These are phyloP conservation scores for Metarhizium sp. DNA, from an alignment of 2,329 filamentous ascomycete species.

Conservation along the genomic window DNA sequence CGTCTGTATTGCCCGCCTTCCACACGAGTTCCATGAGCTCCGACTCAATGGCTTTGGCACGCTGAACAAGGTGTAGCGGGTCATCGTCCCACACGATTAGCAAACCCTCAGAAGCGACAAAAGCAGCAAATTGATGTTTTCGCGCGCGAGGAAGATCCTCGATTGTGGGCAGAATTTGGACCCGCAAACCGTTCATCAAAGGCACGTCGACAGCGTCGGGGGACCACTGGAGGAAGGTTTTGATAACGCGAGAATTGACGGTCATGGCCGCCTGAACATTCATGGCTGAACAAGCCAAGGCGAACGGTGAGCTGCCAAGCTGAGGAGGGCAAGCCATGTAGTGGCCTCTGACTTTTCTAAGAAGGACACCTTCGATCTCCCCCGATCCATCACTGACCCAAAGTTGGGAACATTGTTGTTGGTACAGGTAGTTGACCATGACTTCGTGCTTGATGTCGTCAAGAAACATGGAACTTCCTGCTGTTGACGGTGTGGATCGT, in stretches of 20 bases:
- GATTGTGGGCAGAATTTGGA: conserved; percentile 66
- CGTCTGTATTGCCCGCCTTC: conserved; percentile 49
- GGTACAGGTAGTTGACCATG: conserved; percentile 76
- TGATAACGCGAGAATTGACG: conserved; percentile 70
- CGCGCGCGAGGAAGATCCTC: conserved; percentile 61
- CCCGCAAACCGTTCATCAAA: conserved; percentile 64
- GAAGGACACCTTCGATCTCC: conserved; percentile 61
- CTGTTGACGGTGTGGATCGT: conserved; percentile 21
- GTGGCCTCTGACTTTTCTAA: conserved; percentile 56
- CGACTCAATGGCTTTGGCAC: conserved; percentile 63
- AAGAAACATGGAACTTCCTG: conserved; percentile 44
- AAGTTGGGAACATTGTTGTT: conserved; percentile 65
- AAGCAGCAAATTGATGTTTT: conserved; percentile 74
- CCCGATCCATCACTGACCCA: conserved; percentile 65
- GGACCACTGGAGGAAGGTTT: conserved; percentile 65
- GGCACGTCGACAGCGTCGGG: conserved; percentile 67
- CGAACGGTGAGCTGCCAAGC: conserved; percentile 53
- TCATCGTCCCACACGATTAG: conserved; percentile 80
- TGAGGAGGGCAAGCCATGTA: conserved; percentile 67
- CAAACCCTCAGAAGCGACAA: conserved; percentile 60
- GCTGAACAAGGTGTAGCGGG: conserved; percentile 56
- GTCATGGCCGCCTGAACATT: conserved; percentile 76
- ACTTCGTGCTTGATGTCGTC: conserved; percentile 74
- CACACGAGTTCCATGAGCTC: conserved; percentile 72
- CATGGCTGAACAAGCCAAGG: conserved; percentile 54